Evolutionary conservation across 2,329 filamentous ascomycete genomes (phyloP).

Genomic region (Talaromyces pinophilus): DNA sequence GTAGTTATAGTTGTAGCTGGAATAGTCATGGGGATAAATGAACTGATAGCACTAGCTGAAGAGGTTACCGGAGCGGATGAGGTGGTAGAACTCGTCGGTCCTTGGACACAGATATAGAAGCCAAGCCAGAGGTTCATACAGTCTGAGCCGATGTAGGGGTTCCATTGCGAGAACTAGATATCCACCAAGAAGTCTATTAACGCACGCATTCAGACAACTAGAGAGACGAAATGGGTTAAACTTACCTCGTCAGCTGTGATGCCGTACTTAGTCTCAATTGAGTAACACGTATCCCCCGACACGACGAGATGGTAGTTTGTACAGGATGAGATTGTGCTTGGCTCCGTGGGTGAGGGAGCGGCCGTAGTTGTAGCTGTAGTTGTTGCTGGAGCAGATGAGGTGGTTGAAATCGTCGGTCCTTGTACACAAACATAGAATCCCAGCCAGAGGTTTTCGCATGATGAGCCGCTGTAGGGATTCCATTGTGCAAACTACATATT

Average conservation of each 20-base stretch:
- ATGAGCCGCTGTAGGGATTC: conserved; percentile 13
- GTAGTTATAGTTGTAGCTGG: background rate
- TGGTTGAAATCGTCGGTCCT: background rate
- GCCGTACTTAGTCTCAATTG: conserved; percentile 16
- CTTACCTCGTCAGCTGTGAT: conserved; percentile 15
- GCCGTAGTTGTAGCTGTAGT: background rate
- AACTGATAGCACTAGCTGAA: background rate
- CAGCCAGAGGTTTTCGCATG: conserved; percentile 15
- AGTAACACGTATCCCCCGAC: conserved; percentile 8
- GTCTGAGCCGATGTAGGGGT: conserved; percentile 7
- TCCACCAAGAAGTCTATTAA: background rate
- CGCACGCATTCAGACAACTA: background rate
- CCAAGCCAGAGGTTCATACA: conserved; percentile 20
- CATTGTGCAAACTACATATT: background rate
- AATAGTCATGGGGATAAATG: background rate
- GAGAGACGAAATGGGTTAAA: background rate
- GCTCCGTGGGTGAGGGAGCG: background rate
- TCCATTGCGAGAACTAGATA: background rate
- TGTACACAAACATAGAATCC: conserved; percentile 25
- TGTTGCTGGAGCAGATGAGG: background rate
- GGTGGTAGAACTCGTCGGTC: background rate
- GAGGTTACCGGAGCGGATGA: background rate
- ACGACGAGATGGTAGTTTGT: conserved; percentile 19
- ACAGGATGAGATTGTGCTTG: conserved; percentile 5
- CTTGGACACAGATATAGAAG: conserved; percentile 24